Conservation (phyloP, 2,329 filamentous ascomycete genomes). For the Sordariomycetes sp. region DNA sequence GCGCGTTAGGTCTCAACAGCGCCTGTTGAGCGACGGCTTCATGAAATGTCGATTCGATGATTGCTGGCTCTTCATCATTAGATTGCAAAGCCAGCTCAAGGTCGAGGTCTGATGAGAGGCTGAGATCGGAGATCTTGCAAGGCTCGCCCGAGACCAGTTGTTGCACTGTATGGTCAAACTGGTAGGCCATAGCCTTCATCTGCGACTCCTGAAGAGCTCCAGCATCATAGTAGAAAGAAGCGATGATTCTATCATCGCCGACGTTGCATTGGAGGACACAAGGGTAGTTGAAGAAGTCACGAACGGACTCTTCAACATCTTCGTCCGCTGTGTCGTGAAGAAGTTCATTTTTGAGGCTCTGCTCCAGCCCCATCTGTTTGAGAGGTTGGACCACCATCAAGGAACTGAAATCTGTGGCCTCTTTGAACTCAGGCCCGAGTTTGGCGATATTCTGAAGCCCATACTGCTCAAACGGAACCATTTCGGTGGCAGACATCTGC, state of each 20-base stretch:
- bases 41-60: not conserved
- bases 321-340: not conserved
- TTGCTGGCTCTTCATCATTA: not conserved
- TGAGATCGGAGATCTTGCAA: not conserved
- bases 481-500: constrained; percentile 4
- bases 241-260: not conserved
- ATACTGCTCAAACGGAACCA: constrained; percentile 8
- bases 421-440: constrained; percentile 4
- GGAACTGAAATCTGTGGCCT: constrained; percentile 9
- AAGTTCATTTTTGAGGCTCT: not conserved
- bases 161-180: constrained; percentile 1
- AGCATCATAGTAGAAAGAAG: constrained; percentile 5
- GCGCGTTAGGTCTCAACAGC: constrained; percentile 13
- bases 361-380: not conserved
- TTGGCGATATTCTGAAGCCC: constrained; percentile 11
- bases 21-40: constrained; percentile 1
- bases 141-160: not conserved
- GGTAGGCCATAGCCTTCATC: not conserved
- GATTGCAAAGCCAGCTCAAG: not conserved
- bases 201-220: constrained; percentile 1
- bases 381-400: constrained; percentile 8
- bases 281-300: constrained; percentile 6
- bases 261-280: constrained; percentile 3
- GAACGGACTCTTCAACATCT: too few relatives aligned
- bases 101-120: not conserved